Evolutionary conservation across 1,284 basidiomycete species (phyloP).

Genomic region (Rhodotorula sp.): DNA sequence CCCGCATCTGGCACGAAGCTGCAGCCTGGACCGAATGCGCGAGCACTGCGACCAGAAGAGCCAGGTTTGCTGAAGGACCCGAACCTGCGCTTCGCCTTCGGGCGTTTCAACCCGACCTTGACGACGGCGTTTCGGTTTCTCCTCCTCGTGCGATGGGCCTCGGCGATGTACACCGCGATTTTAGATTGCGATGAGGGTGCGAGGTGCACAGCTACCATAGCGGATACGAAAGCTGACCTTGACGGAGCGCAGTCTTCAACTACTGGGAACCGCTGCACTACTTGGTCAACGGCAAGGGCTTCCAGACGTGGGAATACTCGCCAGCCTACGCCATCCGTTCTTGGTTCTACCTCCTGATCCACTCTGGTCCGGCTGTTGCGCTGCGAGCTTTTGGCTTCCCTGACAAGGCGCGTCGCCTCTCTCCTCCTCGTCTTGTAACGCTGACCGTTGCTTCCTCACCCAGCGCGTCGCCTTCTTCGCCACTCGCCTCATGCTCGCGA

Average conservation of each 20-base stretch:
- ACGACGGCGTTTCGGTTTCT: neutral
- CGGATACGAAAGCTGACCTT: neutral
- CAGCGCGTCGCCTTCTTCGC: slow-evolving; percentile 84
- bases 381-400: slow-evolving; percentile 43
- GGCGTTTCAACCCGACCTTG: neutral
- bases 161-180: no score
- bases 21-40: slow-evolving; percentile 17
- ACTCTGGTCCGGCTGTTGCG: slow-evolving; percentile 53
- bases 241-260: slow-evolving; percentile 71
- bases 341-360: slow-evolving; percentile 86
- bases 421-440: slow-evolving; percentile 51
- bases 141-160: neutral
- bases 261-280: slow-evolving; percentile 99
- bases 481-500: slow-evolving; percentile 73
- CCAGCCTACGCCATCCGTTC: slow-evolving; percentile 86
- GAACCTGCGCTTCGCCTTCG: slow-evolving; percentile 46
- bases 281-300: slow-evolving; percentile 59
- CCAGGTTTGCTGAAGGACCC: slow-evolving; percentile 34
- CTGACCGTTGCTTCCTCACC: slow-evolving; percentile 32
- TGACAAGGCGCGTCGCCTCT: slow-evolving; percentile 51
- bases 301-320: slow-evolving; percentile 98
- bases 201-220: no score
- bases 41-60: slow-evolving; percentile 20
- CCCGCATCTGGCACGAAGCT: neutral
- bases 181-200: no score